These are phyloP conservation scores for Wickerhamomyces pijperi DNA, from an alignment of 805 yeast species.

Conservation along the genomic window DNA sequence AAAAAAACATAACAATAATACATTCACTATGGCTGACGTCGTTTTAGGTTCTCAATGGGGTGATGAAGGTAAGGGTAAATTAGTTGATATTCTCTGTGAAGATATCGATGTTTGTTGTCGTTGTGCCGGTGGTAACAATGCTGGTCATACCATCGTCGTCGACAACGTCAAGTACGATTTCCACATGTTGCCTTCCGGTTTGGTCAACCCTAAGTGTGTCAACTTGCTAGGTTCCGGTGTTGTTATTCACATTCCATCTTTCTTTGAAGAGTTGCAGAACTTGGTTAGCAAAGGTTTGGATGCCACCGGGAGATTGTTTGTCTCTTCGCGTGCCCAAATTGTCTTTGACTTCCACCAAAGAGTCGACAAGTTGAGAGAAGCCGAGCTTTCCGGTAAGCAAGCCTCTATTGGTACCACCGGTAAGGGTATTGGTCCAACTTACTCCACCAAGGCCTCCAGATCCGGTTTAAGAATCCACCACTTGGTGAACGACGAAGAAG, in stretches of 20 bases:
- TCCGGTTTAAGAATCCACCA: slow-evolving; percentile 97
- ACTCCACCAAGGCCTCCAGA: slow-evolving; percentile 92
- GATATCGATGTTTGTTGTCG: slow-evolving; percentile 94
- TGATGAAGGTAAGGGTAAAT: slow-evolving; percentile 98
- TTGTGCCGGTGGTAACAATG: slow-evolving; percentile 98
- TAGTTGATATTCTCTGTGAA: slow-evolving; percentile 91
- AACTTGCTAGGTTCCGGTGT: slow-evolving; percentile 95
- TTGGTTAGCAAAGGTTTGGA: slow-evolving; percentile 71
- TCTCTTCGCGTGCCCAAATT: slow-evolving; percentile 89
- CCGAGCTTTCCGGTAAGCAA: slow-evolving; percentile 56
- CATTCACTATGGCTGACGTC: slow-evolving; percentile 38
- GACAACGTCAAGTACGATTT: slow-evolving; percentile 83
- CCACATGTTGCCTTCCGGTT: slow-evolving; percentile 98
- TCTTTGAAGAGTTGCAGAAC: slow-evolving; percentile 76
- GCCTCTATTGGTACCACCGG: slow-evolving; percentile 97
- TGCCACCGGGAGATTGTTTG: slow-evolving; percentile 57
- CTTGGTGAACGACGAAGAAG: slow-evolving; percentile 79
- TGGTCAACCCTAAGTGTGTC: slow-evolving; percentile 83
- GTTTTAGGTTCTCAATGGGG: slow-evolving; percentile 99
- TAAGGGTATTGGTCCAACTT: slow-evolving; percentile 98
- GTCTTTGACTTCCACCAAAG: slow-evolving; percentile 98
- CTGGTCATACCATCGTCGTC: slow-evolving; percentile 97
- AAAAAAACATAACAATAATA: too few species aligned
- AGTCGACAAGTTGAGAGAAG: slow-evolving; percentile 90
- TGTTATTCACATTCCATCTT: slow-evolving; percentile 88